Percentiles rank a stretch among this genome's conserved stretches.
Evolutionary conservation across 2,329 filamentous ascomycete genomes (phyloP).

Genomic region (Myotisia sp.): DNA sequence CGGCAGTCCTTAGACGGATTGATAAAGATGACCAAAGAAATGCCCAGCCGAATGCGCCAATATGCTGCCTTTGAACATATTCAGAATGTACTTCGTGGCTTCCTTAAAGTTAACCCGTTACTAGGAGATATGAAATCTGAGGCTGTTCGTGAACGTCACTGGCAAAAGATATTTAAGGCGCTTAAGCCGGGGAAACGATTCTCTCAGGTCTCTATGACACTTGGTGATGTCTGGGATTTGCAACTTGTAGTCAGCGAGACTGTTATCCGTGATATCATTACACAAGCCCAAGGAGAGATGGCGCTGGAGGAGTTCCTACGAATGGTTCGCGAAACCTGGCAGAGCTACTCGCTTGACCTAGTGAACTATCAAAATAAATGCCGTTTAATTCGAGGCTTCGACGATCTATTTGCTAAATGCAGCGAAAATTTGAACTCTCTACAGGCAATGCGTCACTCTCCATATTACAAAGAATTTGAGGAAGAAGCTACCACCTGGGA

Average conservation of each 20-base stretch:
- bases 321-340: slow-evolving; percentile 92
- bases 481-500: slow-evolving; percentile 95
- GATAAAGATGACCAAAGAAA: slow-evolving; percentile 96
- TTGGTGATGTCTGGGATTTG: slow-evolving; percentile 98
- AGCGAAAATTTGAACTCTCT: slow-evolving; percentile 95
- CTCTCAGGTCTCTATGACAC: slow-evolving; percentile 81
- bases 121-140: slow-evolving; percentile 89
- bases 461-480: slow-evolving; percentile 98
- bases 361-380: slow-evolving; percentile 98
- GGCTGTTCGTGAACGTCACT: slow-evolving; percentile 89
- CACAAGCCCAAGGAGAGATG: slow-evolving; percentile 95
- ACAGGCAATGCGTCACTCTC: slow-evolving; percentile 96
- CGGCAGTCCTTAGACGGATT: slow-evolving; percentile 76
- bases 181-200: slow-evolving; percentile 87
- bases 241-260: slow-evolving; percentile 76
- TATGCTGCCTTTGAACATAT: slow-evolving; percentile 99
- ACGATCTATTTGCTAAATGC: slow-evolving; percentile 95
- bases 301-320: slow-evolving; percentile 94
- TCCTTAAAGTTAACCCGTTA: slow-evolving; percentile 80
- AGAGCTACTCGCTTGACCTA: slow-evolving; percentile 83
- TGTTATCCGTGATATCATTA: slow-evolving; percentile 82
- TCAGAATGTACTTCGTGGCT: slow-evolving; percentile 72
- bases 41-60: slow-evolving; percentile 97
- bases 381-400: slow-evolving; percentile 91
- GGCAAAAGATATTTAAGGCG: slow-evolving; percentile 94